Base-by-base conservation (phyloP, 2,329 filamentous ascomycete genomes). In the Pseudogymnoascus sp. region DNA sequence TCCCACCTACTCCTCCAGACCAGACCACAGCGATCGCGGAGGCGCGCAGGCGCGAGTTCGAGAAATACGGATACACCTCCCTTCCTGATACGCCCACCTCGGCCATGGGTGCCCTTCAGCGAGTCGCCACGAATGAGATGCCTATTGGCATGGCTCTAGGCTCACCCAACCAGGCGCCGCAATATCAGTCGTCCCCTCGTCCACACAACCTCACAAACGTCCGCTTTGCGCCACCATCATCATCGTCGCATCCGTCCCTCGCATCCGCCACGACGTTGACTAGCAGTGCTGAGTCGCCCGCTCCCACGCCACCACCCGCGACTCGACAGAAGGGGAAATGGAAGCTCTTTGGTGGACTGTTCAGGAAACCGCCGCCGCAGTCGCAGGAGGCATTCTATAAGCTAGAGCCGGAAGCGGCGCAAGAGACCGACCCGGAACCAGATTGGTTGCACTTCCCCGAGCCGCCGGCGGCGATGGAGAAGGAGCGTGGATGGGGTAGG, bases 121-220 rank as follows among this genome's bases (percentile, higher is more conserved):
- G 35, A 5, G 14, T 37, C 35, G 12, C 4, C 14, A 37, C 35
- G 12, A 65, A 59, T 18, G 28, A 44, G 6, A 62, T 61, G 35
- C 66, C 67, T 68, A 91, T 92, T 65, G 89, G 89, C 8, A 86
- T 92, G 80, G 89, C 89, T 1, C 75, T 91, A 63, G 89, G 88
- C 33, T 91, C 88, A 69, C 89, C 89, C 23, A 76, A 79, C n/a
- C 73, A 75, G 14, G 75, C 66, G 47, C 68, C 71, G 23, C 63
- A 65, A 33, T 37, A 21, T 61, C 60, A 59, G 21, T 63, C 40
- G 64, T 33, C 31, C 31, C 65, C 11, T 28, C 47, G 8, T 64
- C 61, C 23, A 60, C 50, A 42, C 56, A 61, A 60, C 65, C 44
- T 16, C 25, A 37, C 40, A 25, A 28, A 25, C 76, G 37, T 56